Evolutionary conservation across 306 rosid species (phyloP).

Genomic region (Alnus rubra): DNA sequence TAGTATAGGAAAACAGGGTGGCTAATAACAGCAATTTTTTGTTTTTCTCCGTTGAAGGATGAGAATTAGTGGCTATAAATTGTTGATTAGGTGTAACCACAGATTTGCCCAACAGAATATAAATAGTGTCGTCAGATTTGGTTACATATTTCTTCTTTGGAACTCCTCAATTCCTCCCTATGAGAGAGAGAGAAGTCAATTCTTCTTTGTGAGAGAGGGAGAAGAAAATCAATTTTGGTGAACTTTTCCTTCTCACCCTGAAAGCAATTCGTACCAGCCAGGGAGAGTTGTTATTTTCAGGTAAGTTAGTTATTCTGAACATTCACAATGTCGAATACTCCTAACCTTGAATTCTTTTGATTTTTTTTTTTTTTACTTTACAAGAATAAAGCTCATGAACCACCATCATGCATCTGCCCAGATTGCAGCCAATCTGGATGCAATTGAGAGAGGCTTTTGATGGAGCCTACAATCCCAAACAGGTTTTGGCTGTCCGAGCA

Average conservation of each 20-base stretch:
- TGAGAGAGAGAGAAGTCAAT: background rate
- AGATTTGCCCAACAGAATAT: slow-evolving; percentile 21
- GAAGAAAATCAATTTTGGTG: background rate
- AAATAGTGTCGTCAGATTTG: slow-evolving; percentile 3
- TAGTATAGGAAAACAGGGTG: background rate
- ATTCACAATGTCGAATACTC: background rate
- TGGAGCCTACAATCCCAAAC: no score
- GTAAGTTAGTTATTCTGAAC: background rate
- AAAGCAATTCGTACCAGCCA: background rate
- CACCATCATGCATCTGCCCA: no score
- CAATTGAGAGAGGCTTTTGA: no score
- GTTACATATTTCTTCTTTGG: slow-evolving; percentile 1
- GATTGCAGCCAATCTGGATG: no score
- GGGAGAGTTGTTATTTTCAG: background rate
- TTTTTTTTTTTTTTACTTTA: no score
- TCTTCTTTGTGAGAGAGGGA: background rate
- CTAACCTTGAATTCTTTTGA: background rate
- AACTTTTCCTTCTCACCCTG: background rate
- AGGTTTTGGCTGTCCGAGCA: no score
- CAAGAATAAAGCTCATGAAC: no score
- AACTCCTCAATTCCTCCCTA: background rate
- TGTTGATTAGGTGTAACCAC: slow-evolving; percentile 20
- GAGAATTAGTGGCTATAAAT: slow-evolving; percentile 28
- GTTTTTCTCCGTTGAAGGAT: slow-evolving; percentile 4
- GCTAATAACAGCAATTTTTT: background rate